Evolutionary conservation across 495 filamentous ascomycete genomes (phyloP).

Genomic region (Durotheca rogersii): DNA sequence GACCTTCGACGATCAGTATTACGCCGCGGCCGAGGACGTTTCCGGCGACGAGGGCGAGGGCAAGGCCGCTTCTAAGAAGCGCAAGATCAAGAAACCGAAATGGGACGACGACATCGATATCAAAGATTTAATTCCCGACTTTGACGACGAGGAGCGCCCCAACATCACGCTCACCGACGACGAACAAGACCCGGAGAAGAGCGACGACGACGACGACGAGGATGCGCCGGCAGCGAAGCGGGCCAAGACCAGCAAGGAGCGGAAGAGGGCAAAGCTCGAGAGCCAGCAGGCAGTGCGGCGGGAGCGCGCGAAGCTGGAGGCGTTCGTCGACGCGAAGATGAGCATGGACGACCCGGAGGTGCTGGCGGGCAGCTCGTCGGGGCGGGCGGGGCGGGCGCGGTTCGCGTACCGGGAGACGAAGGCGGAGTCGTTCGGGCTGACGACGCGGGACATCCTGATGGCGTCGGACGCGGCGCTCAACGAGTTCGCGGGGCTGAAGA

Average conservation of each 20-base stretch:
- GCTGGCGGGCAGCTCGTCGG: slow-evolving; percentile 42
- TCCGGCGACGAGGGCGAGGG: slow-evolving; percentile 45
- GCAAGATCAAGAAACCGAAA: slow-evolving; percentile 78
- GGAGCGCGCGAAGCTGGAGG: slow-evolving; percentile 80
- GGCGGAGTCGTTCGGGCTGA: slow-evolving; percentile 84
- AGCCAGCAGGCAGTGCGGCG: slow-evolving; percentile 72
- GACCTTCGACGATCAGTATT: slow-evolving; percentile 86
- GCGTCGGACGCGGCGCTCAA: slow-evolving; percentile 86
- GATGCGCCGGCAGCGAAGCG: slow-evolving; percentile 49
- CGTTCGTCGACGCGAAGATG: slow-evolving; percentile 80
- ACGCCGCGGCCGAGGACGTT: slow-evolving; percentile 62
- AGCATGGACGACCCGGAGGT: slow-evolving; percentile 65
- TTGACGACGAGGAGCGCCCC: slow-evolving; percentile 61
- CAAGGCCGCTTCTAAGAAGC: slow-evolving; percentile 18
- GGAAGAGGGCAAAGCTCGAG: slow-evolving; percentile 64
- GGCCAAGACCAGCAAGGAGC: slow-evolving; percentile 64
- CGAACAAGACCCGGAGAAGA: slow-evolving; percentile 30
- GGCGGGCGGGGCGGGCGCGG: slow-evolving; percentile 17
- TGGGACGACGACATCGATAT: slow-evolving; percentile 99
- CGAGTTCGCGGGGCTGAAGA: slow-evolving; percentile 89
- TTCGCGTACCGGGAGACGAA: slow-evolving; percentile 96
- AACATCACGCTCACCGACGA: slow-evolving; percentile 55
- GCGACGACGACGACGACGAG: slow-evolving; percentile 44
- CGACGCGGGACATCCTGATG: slow-evolving; percentile 85
- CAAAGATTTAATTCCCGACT: slow-evolving; percentile 85